Evolutionary conservation across 2,329 filamentous ascomycete genomes (phyloP), one percentile per base, ranked within the genome.

Genomic region (Fusarium concolor): DNA sequence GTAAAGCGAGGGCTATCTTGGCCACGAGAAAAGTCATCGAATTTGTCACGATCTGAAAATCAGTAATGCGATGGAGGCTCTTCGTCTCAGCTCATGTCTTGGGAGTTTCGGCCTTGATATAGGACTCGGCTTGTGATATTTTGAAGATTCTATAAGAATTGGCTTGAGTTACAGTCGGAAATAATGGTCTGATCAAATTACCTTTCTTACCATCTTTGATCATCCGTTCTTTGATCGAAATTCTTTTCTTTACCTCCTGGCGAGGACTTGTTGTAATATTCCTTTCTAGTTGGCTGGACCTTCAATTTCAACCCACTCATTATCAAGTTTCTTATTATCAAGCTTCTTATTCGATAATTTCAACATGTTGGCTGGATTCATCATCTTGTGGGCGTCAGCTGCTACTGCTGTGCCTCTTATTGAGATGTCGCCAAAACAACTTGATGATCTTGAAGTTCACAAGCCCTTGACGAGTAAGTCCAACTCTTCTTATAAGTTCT

Each of bases 351-450:
- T 31, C 11, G 29, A 31, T 31, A 31, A 12, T 42, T 14, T 20
- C 20, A 62, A 14, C 2, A 67, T 67, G 64, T 33, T 53, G 24
- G 12, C 49, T 10, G 43, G 50, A 38, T 6, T 18, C 35, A 18
- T 38, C 2, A 20, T 38, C 3, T 22, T 35, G 20, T 67, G 44
- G 64, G 33, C 39, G 26, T 47, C 49, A 22, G 28, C 28, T 14
- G 65, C 5, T 3, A 33, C 33, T 24, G 58, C 65, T 3, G 45
- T 67, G 39, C 65, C 65, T 39, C 65, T 68, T 8, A 12, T 67
- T 11, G 64, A 67, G 20, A 35, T 67, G 10, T 57, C 63, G 2
- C 18, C 63, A n/a, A 46, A 46, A 26, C 39, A 67, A 18, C n/a
- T 44, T 2, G 14, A 39, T 26, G 41, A 38, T 7, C 58, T 64